Percentiles rank a stretch among this genome's conserved stretches.
These are phyloP conservation scores for Calocybe indica DNA, from an alignment of 768 basidiomycete genomes.

Conservation along the genomic window DNA sequence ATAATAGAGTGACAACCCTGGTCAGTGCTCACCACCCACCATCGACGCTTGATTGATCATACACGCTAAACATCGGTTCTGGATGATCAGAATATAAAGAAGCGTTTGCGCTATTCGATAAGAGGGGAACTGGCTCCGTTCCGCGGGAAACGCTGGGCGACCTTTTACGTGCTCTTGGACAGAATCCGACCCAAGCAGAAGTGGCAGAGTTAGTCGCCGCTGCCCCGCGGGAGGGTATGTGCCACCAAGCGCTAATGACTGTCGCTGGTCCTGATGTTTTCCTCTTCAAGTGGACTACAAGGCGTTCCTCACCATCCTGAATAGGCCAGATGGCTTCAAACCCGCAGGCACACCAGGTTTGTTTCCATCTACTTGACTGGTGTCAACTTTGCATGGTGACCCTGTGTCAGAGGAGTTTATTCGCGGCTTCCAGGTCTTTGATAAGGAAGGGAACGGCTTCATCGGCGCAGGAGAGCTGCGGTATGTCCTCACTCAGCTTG, in stretches of 20 bases:
- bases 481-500: slow-evolving; percentile 92
- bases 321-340: slow-evolving; percentile 95
- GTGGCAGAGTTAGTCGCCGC: slow-evolving; percentile 72
- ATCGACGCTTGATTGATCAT: neutral
- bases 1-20: slow-evolving; percentile 34
- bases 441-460: slow-evolving; percentile 91
- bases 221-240: slow-evolving; percentile 72
- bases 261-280: neutral
- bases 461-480: slow-evolving; percentile 89
- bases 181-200: slow-evolving; percentile 99
- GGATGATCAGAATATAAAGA: slow-evolving; percentile 81
- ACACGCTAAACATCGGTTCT: neutral
- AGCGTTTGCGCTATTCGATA: slow-evolving; percentile 97
- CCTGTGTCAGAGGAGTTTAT: slow-evolving; percentile 85
- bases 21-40: slow-evolving; percentile 10
- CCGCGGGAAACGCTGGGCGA: slow-evolving; percentile 88
- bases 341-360: slow-evolving; percentile 92
- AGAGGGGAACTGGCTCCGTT: slow-evolving; percentile 88
- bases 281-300: slow-evolving; percentile 75
- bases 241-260: slow-evolving; percentile 1
- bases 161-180: slow-evolving; percentile 87
- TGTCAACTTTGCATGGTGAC: neutral
- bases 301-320: slow-evolving; percentile 85
- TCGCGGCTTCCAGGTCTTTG: slow-evolving; percentile 98
- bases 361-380: slow-evolving; percentile 14